phyloP scores from a whole-genome alignment of 352 stramenopile species.

The Phytopythium sindhum region DNA sequence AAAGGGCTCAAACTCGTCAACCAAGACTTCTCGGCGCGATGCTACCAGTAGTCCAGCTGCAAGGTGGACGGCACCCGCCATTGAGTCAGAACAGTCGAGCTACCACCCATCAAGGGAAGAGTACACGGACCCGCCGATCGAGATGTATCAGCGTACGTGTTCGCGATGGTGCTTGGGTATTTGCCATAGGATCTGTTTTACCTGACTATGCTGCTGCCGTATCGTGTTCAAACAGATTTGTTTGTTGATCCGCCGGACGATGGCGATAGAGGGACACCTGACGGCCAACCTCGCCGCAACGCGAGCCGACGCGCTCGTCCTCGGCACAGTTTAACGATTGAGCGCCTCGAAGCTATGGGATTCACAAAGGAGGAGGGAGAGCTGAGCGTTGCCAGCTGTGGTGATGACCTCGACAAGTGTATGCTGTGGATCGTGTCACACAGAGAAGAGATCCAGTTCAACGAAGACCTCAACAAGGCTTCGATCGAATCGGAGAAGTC shows the following conservation, averaged over 20 bases:
- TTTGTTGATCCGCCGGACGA: slow-evolving; percentile 17
- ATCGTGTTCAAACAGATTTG: neutral
- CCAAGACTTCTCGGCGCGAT: neutral
- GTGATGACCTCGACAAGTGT: slow-evolving; percentile 60
- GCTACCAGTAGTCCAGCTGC: neutral
- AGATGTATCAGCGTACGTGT: slow-evolving; percentile 1
- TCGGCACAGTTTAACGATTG: slow-evolving; percentile 53
- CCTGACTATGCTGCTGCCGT: neutral
- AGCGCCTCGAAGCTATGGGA: slow-evolving; percentile 55
- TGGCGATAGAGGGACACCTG: slow-evolving; percentile 11
- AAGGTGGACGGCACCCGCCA: neutral
- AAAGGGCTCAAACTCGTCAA: neutral
- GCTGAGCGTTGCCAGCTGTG: slow-evolving; percentile 50
- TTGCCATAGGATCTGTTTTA: neutral
- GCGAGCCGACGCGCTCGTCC: slow-evolving; percentile 17
- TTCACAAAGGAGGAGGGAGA: slow-evolving; percentile 63
- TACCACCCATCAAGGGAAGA: neutral
- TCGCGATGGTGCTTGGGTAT: neutral
- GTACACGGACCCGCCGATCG: slow-evolving; percentile 3
- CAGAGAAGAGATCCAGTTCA: slow-evolving; percentile 69
- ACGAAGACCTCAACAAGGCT: slow-evolving; percentile 61
- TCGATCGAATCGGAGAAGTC: slow-evolving; percentile 77
- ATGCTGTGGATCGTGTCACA: slow-evolving; percentile 83
- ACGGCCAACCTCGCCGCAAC: slow-evolving; percentile 13
- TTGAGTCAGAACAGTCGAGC: neutral